Percentiles rank a stretch among this genome's conserved stretches.
These are phyloP conservation scores for Solanum boliviense DNA, from an alignment of 257 asterid species.

Conservation along the genomic window DNA sequence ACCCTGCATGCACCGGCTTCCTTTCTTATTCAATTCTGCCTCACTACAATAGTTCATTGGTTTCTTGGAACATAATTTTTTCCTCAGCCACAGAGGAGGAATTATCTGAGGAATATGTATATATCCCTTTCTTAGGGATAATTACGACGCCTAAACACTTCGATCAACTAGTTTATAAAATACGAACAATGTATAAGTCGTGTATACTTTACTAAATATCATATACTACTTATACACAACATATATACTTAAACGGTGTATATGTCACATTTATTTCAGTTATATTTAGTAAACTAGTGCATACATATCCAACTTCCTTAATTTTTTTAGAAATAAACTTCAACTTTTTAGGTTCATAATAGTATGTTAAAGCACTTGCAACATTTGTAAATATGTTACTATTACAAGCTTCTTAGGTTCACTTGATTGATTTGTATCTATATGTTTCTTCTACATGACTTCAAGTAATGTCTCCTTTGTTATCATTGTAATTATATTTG, in stretches of 20 bases:
- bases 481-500: neutral
- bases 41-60: neutral
- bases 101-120: too few species aligned
- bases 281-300: neutral
- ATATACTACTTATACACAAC: too few species aligned
- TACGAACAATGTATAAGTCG: neutral
- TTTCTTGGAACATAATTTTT: neutral
- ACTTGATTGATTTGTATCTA: neutral
- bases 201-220: neutral
- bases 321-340: neutral
- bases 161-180: neutral
- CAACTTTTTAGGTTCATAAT: neutral
- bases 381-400: neutral
- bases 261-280: too few species aligned
- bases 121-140: neutral
- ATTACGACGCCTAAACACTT: neutral
- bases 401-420: neutral
- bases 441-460: neutral
- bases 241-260: neutral
- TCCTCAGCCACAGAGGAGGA: neutral
- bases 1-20: neutral
- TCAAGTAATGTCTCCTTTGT: neutral
- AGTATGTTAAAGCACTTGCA: neutral
- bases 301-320: neutral
- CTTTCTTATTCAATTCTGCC: neutral